Conservation (phyloP, 768 basidiomycete species). For the Boletus sp. region DNA sequence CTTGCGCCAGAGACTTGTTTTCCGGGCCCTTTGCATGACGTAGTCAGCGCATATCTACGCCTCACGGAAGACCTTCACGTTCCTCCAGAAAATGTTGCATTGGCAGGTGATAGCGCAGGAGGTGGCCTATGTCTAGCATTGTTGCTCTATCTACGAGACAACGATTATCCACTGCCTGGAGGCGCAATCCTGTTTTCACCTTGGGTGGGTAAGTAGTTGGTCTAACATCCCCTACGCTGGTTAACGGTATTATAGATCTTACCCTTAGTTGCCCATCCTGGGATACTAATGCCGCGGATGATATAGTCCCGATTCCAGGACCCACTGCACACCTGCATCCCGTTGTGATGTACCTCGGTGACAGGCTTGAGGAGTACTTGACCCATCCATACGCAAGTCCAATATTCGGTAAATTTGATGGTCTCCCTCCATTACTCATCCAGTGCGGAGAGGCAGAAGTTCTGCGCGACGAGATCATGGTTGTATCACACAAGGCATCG, state of each 20-base stretch:
- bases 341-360: constrained; percentile 90
- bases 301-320: constrained; percentile 73
- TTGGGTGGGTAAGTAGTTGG: constrained; percentile 78
- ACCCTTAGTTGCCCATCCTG: constrained; percentile 99
- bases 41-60: constrained; percentile 82
- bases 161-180: constrained; percentile 78
- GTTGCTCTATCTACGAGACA: constrained; percentile 94
- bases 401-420: constrained; percentile 84
- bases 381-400: constrained; percentile 97
- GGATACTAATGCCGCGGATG: constrained; percentile 88
- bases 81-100: constrained; percentile 84
- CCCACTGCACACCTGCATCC: constrained; percentile 88
- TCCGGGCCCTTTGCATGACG: constrained; percentile 86
- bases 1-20: constrained; percentile 94
- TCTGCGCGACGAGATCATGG: constrained; percentile 87
- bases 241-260: constrained; percentile 52
- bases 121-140: constrained; percentile 84
- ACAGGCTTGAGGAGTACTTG: constrained; percentile 72
- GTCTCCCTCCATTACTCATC: constrained; percentile 86
- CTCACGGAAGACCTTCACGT: constrained; percentile 86
- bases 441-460: constrained; percentile 95
- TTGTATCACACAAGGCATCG: constrained; percentile 91
- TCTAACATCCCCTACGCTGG: constrained; percentile 3
- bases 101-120: constrained; percentile 93
- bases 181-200: constrained; percentile 90